Conservation (phyloP, 1,139 yeast genomes). For the Blastobotrys capitulatus region DNA sequence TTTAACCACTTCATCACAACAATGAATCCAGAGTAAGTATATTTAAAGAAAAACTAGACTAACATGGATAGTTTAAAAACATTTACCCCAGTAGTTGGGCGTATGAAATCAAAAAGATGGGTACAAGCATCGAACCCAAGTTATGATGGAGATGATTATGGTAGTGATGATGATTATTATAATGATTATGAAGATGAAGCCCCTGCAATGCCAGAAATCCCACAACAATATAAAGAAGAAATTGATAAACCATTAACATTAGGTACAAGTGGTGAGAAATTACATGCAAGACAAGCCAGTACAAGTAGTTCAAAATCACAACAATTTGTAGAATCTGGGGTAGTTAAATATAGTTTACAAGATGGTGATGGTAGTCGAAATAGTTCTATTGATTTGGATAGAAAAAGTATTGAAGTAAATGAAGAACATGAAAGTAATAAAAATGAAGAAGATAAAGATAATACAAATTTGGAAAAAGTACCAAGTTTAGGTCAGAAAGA, state of each 20-base stretch:
- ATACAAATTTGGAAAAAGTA: neutral
- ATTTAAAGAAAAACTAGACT: neutral
- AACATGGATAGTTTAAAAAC: constrained; percentile 14
- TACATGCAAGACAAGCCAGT: constrained; percentile 11
- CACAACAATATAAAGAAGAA: constrained; percentile 13
- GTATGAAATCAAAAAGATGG: constrained; percentile 38
- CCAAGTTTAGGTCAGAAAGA: neutral
- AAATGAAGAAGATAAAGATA: neutral
- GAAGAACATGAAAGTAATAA: neutral
- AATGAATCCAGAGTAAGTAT: neutral
- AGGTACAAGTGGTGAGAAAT: constrained; percentile 20
- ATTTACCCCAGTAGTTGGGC: constrained; percentile 30
- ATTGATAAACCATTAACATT: constrained; percentile 18
- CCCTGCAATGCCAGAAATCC: constrained; percentile 27
- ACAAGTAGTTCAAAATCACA: constrained; percentile 14
- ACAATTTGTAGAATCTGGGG: constrained; percentile 19
- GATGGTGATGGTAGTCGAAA: constrained; percentile 11
- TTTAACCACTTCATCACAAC: neutral
- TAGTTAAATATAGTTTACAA: constrained; percentile 18
- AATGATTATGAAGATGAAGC: constrained; percentile 23
- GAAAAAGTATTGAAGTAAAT: neutral
- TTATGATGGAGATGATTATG: constrained; percentile 36
- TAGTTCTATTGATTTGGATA: neutral
- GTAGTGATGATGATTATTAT: constrained; percentile 27
- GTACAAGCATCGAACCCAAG: constrained; percentile 31